Conservation (phyloP, 1,284 basidiomycete species). For the Pyrrhoderma noxium region DNA sequence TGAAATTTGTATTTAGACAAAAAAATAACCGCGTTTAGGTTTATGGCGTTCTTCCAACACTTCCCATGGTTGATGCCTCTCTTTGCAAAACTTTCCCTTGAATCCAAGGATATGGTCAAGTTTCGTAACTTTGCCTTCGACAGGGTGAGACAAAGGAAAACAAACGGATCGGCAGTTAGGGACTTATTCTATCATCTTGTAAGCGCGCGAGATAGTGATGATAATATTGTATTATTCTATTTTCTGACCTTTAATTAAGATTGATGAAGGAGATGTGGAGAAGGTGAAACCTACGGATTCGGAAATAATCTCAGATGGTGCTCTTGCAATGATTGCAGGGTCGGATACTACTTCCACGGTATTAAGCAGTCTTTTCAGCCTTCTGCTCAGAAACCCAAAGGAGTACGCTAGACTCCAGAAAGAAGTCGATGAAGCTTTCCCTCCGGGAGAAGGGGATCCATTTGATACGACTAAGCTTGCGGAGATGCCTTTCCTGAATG, state of each 20-base stretch:
- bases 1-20: too few species aligned
- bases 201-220: neutral
- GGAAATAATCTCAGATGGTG: conserved; percentile 26
- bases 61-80: conserved; percentile 11
- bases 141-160: neutral
- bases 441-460: conserved; percentile 14
- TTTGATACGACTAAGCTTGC: conserved; percentile 20
- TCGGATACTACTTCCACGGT: conserved; percentile 31
- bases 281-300: conserved; percentile 14
- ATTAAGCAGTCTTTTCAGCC: conserved; percentile 25
- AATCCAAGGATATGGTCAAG: conserved; percentile 1
- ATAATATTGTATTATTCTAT: neutral
- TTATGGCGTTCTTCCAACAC: conserved; percentile 6
- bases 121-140: neutral
- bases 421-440: conserved; percentile 25
- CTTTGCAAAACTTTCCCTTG: neutral
- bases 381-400: conserved; percentile 27
- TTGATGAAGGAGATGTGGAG: conserved; percentile 27
- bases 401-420: conserved; percentile 23
- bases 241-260: conserved; percentile 19
- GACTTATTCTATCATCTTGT: conserved; percentile 37
- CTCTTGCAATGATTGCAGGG: conserved; percentile 31
- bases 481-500: conserved; percentile 28
- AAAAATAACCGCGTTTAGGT: conserved; percentile 1
- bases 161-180: conserved; percentile 25